Percentiles rank a stretch among this genome's conserved stretches.
Evolutionary conservation across 371 early-diverging fungal genomes (phyloP).

Genomic region (Coemansia sp.): DNA sequence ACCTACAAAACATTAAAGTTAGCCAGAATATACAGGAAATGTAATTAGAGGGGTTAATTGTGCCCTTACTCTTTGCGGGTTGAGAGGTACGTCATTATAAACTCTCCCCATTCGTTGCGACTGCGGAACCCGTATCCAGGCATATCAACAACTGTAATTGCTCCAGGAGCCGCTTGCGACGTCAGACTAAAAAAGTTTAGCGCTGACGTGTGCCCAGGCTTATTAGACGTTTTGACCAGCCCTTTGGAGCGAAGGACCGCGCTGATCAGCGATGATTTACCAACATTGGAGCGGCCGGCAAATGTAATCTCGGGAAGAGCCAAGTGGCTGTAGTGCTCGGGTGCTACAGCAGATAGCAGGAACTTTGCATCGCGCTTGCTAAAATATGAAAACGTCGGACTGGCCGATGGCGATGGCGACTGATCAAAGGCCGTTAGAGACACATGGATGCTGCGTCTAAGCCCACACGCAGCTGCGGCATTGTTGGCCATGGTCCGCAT

Average conservation of each 20-base stretch:
- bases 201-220: constrained; percentile 72
- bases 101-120: constrained; percentile 71
- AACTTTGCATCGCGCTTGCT: constrained; percentile 47
- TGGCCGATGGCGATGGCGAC: not conserved
- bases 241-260: constrained; percentile 60
- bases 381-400: constrained; percentile 15
- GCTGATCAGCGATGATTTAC: constrained; percentile 75
- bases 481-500: not conserved
- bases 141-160: constrained; percentile 73
- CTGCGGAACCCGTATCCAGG: constrained; percentile 79
- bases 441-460: not conserved
- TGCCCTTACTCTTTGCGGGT: constrained; percentile 60
- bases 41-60: not conserved
- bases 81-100: constrained; percentile 64
- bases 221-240: constrained; percentile 72
- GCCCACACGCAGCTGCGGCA: not conserved
- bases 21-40: not conserved
- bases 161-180: constrained; percentile 20
- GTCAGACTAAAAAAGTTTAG: constrained; percentile 71
- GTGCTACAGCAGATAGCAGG: constrained; percentile 52
- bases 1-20: constrained; percentile 38
- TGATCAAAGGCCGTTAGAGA: not conserved
- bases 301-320: constrained; percentile 62
- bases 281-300: constrained; percentile 79
- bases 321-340: constrained; percentile 47